Conservation (phyloP, 306 rosid genomes). For the Quercus cerris region DNA sequence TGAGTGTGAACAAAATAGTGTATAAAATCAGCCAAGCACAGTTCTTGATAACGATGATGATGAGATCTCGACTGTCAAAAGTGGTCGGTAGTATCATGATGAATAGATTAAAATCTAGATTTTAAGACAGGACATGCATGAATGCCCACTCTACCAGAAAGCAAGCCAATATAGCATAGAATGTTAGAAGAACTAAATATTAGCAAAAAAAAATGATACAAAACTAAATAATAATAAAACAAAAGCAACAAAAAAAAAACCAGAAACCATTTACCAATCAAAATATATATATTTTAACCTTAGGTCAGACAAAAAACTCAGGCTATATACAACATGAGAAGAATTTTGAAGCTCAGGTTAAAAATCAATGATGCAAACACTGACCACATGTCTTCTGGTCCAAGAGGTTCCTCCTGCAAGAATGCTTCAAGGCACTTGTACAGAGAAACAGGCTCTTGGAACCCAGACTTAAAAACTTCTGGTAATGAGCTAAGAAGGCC, state of each 20-base stretch:
- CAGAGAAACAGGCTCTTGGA: conserved; percentile 79
- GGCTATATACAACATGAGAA: background rate
- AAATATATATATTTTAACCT: background rate
- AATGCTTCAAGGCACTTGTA: conserved; percentile 97
- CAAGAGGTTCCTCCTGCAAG: conserved; percentile 98
- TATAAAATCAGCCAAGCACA: conserved; percentile 8
- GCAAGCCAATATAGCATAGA: background rate
- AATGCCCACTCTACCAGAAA: background rate
- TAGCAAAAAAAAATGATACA: too few relatives aligned
- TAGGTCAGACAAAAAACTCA: background rate
- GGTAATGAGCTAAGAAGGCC: conserved; percentile 59
- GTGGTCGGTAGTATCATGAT: background rate
- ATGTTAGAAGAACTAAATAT: background rate
- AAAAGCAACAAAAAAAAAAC: too few relatives aligned
- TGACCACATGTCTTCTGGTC: conserved; percentile 99
- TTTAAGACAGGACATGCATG: background rate
- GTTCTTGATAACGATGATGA: background rate
- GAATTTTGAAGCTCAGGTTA: background rate
- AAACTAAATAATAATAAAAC: too few relatives aligned
- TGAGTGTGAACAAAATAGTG: conserved; percentile 9
- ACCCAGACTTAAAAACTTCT: conserved; percentile 86
- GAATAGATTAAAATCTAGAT: background rate
- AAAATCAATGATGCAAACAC: conserved; percentile 35
- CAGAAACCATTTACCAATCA: background rate
- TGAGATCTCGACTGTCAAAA: background rate